A percentile compares a stretch with the other conserved stretches of the same genome.
These are phyloP conservation scores for Saccharomyces hybrid DNA, from an alignment of 1,139 yeast genomes.

Conservation along the genomic window DNA sequence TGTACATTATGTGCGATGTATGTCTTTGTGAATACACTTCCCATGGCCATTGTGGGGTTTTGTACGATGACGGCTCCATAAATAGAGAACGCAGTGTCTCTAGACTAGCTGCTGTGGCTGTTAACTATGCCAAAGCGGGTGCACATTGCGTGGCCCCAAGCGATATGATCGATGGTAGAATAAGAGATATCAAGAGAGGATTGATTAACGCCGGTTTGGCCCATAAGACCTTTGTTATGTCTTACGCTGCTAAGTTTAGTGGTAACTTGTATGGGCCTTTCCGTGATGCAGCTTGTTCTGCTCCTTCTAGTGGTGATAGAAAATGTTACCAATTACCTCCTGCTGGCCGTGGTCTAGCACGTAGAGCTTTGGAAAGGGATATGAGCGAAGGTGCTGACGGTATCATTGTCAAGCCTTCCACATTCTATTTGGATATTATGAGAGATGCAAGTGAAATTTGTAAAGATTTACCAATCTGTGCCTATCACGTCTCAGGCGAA, in stretches of 20 bases:
- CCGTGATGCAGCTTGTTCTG: constrained; percentile 93
- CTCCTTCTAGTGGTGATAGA: constrained; percentile 87
- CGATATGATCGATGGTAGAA: constrained; percentile 96
- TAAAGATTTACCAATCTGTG: constrained; percentile 80
- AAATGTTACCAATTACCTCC: constrained; percentile 90
- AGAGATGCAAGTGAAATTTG: constrained; percentile 82
- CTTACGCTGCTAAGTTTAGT: constrained; percentile 89
- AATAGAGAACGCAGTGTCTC: constrained; percentile 68
- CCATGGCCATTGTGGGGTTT: constrained; percentile 95
- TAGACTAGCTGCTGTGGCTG: constrained; percentile 91
- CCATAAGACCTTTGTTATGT: constrained; percentile 82
- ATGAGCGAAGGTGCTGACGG: constrained; percentile 93
- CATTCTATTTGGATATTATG: constrained; percentile 86
- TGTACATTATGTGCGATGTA: constrained; percentile 88
- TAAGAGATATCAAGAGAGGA: constrained; percentile 80
- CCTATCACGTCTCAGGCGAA: constrained; percentile 96
- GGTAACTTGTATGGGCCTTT: constrained; percentile 95
- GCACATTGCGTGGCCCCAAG: constrained; percentile 96
- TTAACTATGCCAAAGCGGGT: constrained; percentile 91
- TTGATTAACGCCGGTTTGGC: constrained; percentile 78
- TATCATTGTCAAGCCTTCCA: constrained; percentile 92
- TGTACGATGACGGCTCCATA: constrained; percentile 78
- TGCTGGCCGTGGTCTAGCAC: constrained; percentile 88
- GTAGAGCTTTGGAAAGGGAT: constrained; percentile 83
- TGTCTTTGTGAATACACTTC: constrained; percentile 94